Evolutionary conservation across 805 yeast genomes (phyloP), one percentile per base, ranked within the genome.

Genomic region (Pichia thaimueangensis): DNA sequence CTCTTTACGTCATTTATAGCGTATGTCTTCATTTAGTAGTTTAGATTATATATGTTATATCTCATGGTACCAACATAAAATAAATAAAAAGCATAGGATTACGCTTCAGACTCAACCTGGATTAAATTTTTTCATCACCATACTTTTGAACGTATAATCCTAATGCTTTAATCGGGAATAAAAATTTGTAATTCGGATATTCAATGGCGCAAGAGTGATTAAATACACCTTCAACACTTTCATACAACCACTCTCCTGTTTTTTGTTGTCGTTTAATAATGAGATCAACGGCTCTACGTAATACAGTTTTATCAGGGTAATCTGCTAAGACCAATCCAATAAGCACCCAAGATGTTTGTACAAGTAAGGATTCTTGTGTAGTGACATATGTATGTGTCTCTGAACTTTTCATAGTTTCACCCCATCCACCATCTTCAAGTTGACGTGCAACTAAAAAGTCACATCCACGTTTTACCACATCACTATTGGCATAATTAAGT

Each of bases 361-460:
- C 96, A 0, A 82, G 82, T 39, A 82, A 69, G 2, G 95, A 78
- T 29, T 64, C 49, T 20, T 68, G 69, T 3, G 67, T 65, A 12
- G 78, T 74, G 2, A 89, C 84, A 60, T 88, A 91, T 0, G 81
- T 69, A 45, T 71, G 77, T 0, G 89, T 73, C 58, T 91, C 97
- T 54, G 91, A 80, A 4, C 94, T 78, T 58, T 91, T 82, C 86
- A 91, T 87, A 8, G 86, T 75, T 63, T 93, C 99, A 43, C 95
- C 86, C 98, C 98, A 93, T 1, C 98, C 98, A 20, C 98, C 99
- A 62, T 93, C 97, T 4, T 58, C 62, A 55, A 81, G 70, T 58
- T 91, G 97, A 52, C 83, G 78, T 2, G 75, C 55, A 1, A 80
- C 81, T 15, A 93, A 59, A 60, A 86, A 93, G 37, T 88, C 95